Evolutionary conservation across 176 grass and related monocot species (phyloP).

Genomic region (Aegilops umbellulata): DNA sequence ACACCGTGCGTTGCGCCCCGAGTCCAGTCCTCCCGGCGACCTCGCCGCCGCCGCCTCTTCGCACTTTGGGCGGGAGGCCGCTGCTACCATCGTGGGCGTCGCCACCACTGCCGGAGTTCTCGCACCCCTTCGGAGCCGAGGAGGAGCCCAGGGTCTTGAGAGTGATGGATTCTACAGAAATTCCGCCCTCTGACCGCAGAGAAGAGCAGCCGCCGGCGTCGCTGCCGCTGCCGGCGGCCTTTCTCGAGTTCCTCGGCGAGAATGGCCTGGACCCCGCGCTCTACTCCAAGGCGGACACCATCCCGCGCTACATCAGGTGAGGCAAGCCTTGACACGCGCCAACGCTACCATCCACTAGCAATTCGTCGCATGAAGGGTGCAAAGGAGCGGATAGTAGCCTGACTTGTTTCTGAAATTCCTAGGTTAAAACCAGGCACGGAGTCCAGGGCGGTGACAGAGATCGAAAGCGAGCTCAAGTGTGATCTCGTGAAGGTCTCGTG

Average conservation of each 20-base stretch:
- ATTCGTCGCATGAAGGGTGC: not conserved
- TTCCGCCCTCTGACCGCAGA: not conserved
- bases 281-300: slow-evolving; percentile 63
- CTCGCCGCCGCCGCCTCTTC: not conserved
- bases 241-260: slow-evolving; percentile 76
- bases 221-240: slow-evolving; percentile 58
- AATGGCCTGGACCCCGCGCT: slow-evolving; percentile 76
- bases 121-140: not conserved
- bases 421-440: slow-evolving; percentile 87
- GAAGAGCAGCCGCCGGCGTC: not conserved
- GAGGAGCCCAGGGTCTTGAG: not conserved
- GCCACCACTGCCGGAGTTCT: not conserved
- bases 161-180: slow-evolving; percentile 12
- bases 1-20: not conserved
- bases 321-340: not conserved
- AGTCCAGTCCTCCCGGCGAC: not conserved
- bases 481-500: slow-evolving; percentile 59
- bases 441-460: slow-evolving; percentile 21
- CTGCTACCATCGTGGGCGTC: too few species aligned
- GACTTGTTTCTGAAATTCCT: slow-evolving; percentile 20
- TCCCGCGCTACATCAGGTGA: slow-evolving; percentile 94
- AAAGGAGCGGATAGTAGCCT: not conserved
- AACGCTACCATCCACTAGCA: not conserved
- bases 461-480: slow-evolving; percentile 79
- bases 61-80: not conserved